phyloP scores from a whole-genome alignment of 495 filamentous ascomycete genomes.

The Hypoxylon lienhwacheense region DNA sequence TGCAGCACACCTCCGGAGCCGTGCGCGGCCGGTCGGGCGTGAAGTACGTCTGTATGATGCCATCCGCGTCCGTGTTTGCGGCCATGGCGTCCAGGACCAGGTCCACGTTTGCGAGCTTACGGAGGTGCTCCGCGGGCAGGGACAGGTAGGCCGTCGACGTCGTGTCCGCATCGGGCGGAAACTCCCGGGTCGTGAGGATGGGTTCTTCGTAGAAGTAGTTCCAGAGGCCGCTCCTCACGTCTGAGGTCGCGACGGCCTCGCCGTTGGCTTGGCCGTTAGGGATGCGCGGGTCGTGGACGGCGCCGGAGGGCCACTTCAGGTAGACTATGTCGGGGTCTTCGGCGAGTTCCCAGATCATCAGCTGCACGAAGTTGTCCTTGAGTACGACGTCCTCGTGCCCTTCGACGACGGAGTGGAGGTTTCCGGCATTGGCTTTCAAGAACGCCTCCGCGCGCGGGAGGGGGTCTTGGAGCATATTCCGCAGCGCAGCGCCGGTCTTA shows the following conservation, averaged over 20 bases:
- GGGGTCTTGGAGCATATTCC: conserved; percentile 7
- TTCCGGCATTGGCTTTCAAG: conserved; percentile 9
- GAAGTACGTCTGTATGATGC: conserved; percentile 33
- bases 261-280: not conserved
- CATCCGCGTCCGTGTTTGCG: conserved; percentile 19
- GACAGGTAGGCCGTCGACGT: conserved; percentile 35
- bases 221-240: conserved; percentile 14
- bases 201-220: conserved; percentile 24
- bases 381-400: conserved; percentile 6
- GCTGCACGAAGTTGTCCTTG: conserved; percentile 33
- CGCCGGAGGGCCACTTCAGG: conserved; percentile 26
- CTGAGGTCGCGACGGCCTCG: not conserved
- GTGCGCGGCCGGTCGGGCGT: conserved; percentile 7
- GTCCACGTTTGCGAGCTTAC: conserved; percentile 13
- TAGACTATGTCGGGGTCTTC: conserved; percentile 23
- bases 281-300: not conserved
- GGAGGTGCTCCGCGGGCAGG: conserved; percentile 7
- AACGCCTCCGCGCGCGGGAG: conserved; percentile 1
- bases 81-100: conserved; percentile 17
- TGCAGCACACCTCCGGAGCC: conserved; percentile 23
- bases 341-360: conserved; percentile 30
- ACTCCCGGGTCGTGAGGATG: conserved; percentile 7
- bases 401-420: conserved; percentile 13
- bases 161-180: conserved; percentile 29
- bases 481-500: not conserved